Evolutionary conservation across 495 filamentous ascomycete species (phyloP), one percentile per base, ranked within the genome.

Genomic region (Penicillium lividum): DNA sequence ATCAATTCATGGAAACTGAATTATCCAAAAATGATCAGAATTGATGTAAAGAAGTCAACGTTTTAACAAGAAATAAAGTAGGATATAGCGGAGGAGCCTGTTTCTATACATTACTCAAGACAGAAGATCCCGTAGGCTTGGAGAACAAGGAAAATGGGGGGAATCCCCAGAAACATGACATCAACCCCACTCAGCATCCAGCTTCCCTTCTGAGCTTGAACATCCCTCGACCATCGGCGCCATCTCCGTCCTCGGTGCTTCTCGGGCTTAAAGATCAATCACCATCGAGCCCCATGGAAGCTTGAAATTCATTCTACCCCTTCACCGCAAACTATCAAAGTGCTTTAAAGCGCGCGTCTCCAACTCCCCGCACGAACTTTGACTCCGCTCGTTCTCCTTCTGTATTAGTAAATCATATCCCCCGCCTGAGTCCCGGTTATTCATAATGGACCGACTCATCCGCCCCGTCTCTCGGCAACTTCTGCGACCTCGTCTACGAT

Each of bases 381-480:
- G 33, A 51, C 33, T 9, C 25, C 28, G 42, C 49, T 53, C 36
- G 10, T 15, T 49, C 31, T 53, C 51, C 5, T 8, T 15, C 22
- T 42, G 51, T 38, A 53, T 53, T 42, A 40, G 16, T 38, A 53
- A 53, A 29, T 43, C 25, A 7, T 15, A 50, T 50, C 47, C 51
- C 36, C 36, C 36, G 18, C 36, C 9, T 25, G 36, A 42, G 38
- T 42, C 25, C 25, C 22, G 28, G 47, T 27, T 9, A 18, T 27
- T 56, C 43, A 68, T 53, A 63, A 80, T 80, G 77, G 72, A 80
- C 48, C 68, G 70, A 55, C 38, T 78, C 22, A 58, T 73, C 43
- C 71, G 74, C 58, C 71, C 77, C 53, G 65, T 76, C 28, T 62
- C 72, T 34, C 68, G 71, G 34, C 75, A 76, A 62, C 67, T 80